A percentile compares a stretch with the other conserved stretches of the same genome.
These are phyloP conservation scores for Fusarium setosum DNA, from an alignment of 2,329 filamentous ascomycete genomes.

Conservation along the genomic window DNA sequence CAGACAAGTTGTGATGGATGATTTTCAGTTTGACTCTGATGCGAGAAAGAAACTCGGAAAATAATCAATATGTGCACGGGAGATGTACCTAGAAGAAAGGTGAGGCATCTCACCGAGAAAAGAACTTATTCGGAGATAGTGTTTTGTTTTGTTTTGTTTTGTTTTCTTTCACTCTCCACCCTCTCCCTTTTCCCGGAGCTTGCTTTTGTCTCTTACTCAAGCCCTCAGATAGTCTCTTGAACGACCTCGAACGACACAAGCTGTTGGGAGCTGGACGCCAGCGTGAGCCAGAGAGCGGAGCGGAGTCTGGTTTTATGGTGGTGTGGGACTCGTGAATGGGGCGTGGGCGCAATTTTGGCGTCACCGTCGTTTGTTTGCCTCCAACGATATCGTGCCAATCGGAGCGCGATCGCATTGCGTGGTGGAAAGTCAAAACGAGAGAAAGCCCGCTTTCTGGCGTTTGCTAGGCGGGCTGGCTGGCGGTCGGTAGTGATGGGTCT, in stretches of 20 bases:
- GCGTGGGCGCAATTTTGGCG: conserved; percentile 37
- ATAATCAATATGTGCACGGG: neutral
- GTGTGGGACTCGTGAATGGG: conserved; percentile 27
- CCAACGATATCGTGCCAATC: conserved; percentile 48
- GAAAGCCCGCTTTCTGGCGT: conserved; percentile 24
- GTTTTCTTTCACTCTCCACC: neutral
- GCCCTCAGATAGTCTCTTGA: neutral
- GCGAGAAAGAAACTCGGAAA: neutral
- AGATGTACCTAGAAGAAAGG: too few relatives aligned
- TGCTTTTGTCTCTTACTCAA: neutral
- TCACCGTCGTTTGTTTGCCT: conserved; percentile 31
- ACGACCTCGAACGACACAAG: neutral
- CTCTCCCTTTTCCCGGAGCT: neutral
- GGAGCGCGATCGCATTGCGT: conserved; percentile 45
- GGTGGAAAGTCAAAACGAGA: conserved; percentile 40
- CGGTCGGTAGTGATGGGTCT: neutral
- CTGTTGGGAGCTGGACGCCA: too few relatives aligned
- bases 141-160: too few relatives aligned
- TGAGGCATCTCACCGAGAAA: neutral
- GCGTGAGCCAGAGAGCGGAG: neutral
- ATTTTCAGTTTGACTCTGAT: neutral
- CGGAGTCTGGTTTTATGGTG: conserved; percentile 16
- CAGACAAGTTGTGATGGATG: neutral
- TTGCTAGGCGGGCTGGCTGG: neutral
- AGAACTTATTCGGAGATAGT: too few relatives aligned